Base-by-base conservation (phyloP, 805 yeast genomes). In the Millerozyma miso region DNA sequence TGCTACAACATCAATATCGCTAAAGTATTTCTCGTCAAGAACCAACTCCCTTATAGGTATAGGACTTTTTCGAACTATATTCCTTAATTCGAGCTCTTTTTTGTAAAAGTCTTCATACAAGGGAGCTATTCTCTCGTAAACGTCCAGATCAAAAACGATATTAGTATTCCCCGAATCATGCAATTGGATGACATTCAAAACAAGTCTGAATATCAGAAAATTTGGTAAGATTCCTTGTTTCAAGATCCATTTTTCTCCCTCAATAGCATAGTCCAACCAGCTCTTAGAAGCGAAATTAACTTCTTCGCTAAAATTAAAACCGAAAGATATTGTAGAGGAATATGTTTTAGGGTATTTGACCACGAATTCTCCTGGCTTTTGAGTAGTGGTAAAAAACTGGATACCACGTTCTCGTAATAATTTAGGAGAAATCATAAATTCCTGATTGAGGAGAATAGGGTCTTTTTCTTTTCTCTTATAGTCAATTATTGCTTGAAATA, bases 361-460 rank as follows among this genome's bases (percentile, higher is more conserved):
- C 4, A 85, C 61, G 42, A 72, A 69, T 31, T 84, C 85, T 1
- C 87, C 86, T 0, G 83, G 80, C 32, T 66, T 67, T 55, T 84
- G 90, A n/a, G 70, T 55, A 0, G 76, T 62, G 4, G 74, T 70
- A 35, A 68, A 62, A 19, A 67, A 74, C 3, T 55, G 62, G 15
- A 84, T 80, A 0, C 81, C 83, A 26, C 71, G 51, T 16, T 65
- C 60, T n/a, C 50, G 46, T n/a, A 84, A 57, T 20, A 65, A 49
- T 7, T 67, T 61, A 0, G 87, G 85, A 0, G 81, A 65, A 3
- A 83, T 57, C 39, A 78, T 58, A 13, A 69, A 49, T 42, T 79
- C 80, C 33, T 70, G 67, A 47, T 74, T 76, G 47, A 53, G 62
- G 23, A 47, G 42, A 15, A 50, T 32, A 35, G 43, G 34, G 7